Percentiles rank a stretch among this genome's conserved stretches.
Evolutionary conservation across 345 rosid species (phyloP).

Genomic region (Fremontodendron californicum): DNA sequence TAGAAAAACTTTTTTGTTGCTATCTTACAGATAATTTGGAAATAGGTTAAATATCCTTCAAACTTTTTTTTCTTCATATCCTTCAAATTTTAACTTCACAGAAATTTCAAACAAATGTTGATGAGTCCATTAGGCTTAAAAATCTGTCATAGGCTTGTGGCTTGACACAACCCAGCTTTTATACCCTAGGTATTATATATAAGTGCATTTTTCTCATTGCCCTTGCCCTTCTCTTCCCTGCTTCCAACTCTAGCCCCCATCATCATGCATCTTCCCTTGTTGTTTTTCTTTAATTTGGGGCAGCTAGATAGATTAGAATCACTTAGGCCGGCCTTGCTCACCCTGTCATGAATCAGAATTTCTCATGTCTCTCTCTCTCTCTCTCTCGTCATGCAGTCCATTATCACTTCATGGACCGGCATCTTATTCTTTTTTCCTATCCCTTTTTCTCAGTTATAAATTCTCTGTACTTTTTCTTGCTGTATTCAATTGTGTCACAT

Average conservation of each 20-base stretch:
- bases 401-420: background rate
- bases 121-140: background rate
- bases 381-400: background rate
- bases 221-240: background rate
- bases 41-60: no score
- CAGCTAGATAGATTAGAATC: background rate
- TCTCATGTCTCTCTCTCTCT: background rate
- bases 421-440: background rate
- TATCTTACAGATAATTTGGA: no score
- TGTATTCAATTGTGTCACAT: no score
- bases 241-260: background rate
- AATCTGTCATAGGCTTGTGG: background rate
- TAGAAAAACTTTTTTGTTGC: no score
- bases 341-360: background rate
- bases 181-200: background rate
- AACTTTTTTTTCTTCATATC: no score
- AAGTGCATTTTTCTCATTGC: background rate
- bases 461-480: background rate
- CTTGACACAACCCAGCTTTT: background rate
- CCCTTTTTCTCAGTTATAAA: no score
- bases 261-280: background rate
- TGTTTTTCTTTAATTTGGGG: background rate
- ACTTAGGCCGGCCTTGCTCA: background rate
- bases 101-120: background rate
- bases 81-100: background rate